These are phyloP conservation scores for Sodiomyces alkalinus DNA, from an alignment of 2,329 filamentous ascomycete genomes.

Conservation along the genomic window DNA sequence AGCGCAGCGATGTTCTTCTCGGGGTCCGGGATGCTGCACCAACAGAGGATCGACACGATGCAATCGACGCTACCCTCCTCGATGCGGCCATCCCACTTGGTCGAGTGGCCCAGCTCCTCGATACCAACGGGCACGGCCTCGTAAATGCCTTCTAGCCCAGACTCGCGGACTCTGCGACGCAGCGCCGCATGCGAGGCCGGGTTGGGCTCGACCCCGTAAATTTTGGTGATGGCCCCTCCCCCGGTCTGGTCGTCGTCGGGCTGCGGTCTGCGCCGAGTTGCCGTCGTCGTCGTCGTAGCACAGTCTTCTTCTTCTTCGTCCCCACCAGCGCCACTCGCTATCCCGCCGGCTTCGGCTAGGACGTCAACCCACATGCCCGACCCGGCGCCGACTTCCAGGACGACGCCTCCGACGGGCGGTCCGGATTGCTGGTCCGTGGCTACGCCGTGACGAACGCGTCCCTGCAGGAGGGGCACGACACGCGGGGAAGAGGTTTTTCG, in stretches of 20 bases:
- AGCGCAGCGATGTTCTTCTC: constrained; percentile 37
- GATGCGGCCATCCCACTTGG: constrained; percentile 29
- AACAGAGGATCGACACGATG: constrained; percentile 44
- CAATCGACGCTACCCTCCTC: constrained; percentile 37
- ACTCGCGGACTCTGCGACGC: constrained; percentile 26
- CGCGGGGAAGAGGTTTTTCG: constrained; percentile 22
- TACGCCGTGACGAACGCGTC: constrained; percentile 23
- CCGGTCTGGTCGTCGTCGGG: constrained; percentile 5
- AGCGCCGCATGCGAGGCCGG: constrained; percentile 32
- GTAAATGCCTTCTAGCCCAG: constrained; percentile 41
- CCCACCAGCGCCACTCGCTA: constrained; percentile 2
- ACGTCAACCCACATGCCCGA: constrained; percentile 44
- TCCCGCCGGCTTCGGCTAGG: constrained; percentile 18
- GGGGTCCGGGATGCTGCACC: constrained; percentile 49
- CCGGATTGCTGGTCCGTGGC: constrained; percentile 14
- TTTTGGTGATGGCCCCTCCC: constrained; percentile 28
- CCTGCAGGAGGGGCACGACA: constrained; percentile 40
- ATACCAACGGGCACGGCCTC: constrained; percentile 48
- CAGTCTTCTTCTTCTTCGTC: no score
- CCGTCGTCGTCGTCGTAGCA: no score
- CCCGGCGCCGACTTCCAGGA: constrained; percentile 49
- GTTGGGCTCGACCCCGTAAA: constrained; percentile 54
- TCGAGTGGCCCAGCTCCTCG: constrained; percentile 31
- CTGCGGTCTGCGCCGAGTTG: neutral
- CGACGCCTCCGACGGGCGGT: constrained; percentile 29